These are phyloP conservation scores for Daldinia grandis DNA, from an alignment of 495 filamentous ascomycete species.

Conservation along the genomic window DNA sequence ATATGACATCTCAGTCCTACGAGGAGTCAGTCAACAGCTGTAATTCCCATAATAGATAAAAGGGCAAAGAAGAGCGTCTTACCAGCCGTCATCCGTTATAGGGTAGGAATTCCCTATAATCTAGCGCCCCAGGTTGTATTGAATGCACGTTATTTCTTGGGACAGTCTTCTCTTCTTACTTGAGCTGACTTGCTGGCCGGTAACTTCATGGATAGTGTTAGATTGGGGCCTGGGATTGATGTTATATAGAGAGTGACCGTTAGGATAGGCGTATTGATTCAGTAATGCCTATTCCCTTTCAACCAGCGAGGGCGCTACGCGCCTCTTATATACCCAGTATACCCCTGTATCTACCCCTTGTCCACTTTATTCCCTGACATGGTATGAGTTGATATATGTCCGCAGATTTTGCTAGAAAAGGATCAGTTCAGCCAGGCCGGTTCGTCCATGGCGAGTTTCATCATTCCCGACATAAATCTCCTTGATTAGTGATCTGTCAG, in stretches of 20 bases:
- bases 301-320: too few species aligned
- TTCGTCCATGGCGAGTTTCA: not conserved
- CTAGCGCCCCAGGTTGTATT: not conserved
- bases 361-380: too few species aligned
- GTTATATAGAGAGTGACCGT: too few species aligned
- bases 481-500: not conserved
- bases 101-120: not conserved
- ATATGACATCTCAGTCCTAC: not conserved
- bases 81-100: not conserved
- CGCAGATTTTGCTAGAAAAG: not conserved
- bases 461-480: not conserved
- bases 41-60: not conserved
- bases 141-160: not conserved
- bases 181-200: not conserved
- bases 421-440: not conserved
- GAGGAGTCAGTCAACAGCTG: not conserved
- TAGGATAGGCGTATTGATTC: too few species aligned
- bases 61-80: not conserved
- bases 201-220: not conserved
- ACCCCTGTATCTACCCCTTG: too few species aligned
- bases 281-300: too few species aligned
- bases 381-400: not conserved
- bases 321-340: too few species aligned
- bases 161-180: not conserved
- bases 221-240: too few species aligned